Conservation (phyloP, 345 rosid genomes). For the Rhodamnia rubescens region DNA sequence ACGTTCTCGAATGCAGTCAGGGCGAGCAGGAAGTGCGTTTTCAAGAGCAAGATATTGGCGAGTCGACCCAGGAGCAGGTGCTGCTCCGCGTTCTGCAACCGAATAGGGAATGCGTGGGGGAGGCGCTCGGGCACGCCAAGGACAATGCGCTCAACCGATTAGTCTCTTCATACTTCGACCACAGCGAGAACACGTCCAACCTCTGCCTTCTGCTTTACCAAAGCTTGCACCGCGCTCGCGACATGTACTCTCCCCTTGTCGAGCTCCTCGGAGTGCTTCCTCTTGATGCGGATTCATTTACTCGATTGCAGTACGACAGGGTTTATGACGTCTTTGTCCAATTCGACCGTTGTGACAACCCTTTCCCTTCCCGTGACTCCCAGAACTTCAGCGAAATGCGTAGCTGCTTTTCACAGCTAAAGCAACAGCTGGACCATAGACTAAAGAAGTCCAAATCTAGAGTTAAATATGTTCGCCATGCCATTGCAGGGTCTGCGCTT, state of each 20-base stretch:
- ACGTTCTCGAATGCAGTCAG: neutral
- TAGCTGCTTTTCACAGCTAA: constrained; percentile 42
- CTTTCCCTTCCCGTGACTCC: constrained; percentile 48
- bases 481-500: constrained; percentile 34
- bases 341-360: constrained; percentile 44
- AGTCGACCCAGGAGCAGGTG: constrained; percentile 11
- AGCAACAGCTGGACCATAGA: constrained; percentile 33
- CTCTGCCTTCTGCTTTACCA: constrained; percentile 48
- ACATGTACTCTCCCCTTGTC: constrained; percentile 34
- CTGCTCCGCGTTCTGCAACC: constrained; percentile 45
- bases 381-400: constrained; percentile 35
- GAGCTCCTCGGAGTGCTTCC: constrained; percentile 43
- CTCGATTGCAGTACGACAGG: constrained; percentile 26
- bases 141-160: constrained; percentile 33
- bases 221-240: constrained; percentile 32
- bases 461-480: constrained; percentile 24
- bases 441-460: constrained; percentile 44
- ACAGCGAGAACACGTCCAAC: constrained; percentile 41
- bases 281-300: constrained; percentile 22
- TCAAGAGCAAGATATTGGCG: neutral
- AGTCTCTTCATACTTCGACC: constrained; percentile 46
- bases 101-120: constrained; percentile 32
- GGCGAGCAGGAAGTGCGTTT: constrained; percentile 3
- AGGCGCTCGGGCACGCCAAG: constrained; percentile 33
- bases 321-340: constrained; percentile 35